Evolutionary conservation across 768 basidiomycete genomes (phyloP), one percentile per base, ranked within the genome.

Genomic region (Chalciporus pseudorubinellus): DNA sequence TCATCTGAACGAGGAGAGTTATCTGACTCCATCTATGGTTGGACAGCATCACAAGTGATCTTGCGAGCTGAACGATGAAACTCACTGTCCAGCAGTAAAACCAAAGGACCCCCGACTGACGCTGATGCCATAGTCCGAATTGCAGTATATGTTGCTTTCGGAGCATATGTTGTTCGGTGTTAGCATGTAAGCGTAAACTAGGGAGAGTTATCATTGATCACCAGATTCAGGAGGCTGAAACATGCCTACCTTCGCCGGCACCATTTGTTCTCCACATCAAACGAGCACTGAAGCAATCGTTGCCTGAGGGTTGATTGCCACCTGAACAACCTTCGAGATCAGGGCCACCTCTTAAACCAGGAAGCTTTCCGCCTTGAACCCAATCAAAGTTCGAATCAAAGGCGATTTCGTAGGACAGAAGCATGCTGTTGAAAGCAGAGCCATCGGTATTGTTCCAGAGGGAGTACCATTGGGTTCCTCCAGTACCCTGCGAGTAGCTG

Each of bases 161-260:
- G 70, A 70, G 61, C 88, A 92, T 10, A 92, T 62, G 42, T 72
- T 69, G 61, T 84, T 80, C 6, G 82, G 71, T 1, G 77, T 76
- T 4, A 87, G 85, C 42, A 92, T 81, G 62, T 95, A 93, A 10
- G 87, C 85, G 67, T 92, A 93, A 9, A 87, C 90, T 92, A 60
- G 42, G 29, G 43, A 50, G 29, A 22, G 41, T 36, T 52, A 51
- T 39, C 53, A 26, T 33, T 34, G 22, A 19, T 48, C 16, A 40
- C 12, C 12, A 13, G 22, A 44, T 6, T 29, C 42, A 34, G 18
- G 7, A 21, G 40, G 29, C 33, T 41, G 39, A 16, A 36, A 36
- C n/a, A 8, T 9, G 65, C 78, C 18, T 56, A 89, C 89, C 81
- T 79, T 92, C 89, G 22, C 86, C 88, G 8, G 62, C 70, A 1